Base-by-base conservation (phyloP, 2,329 filamentous ascomycete genomes). In the Neoscytalidium dimidiatum region DNA sequence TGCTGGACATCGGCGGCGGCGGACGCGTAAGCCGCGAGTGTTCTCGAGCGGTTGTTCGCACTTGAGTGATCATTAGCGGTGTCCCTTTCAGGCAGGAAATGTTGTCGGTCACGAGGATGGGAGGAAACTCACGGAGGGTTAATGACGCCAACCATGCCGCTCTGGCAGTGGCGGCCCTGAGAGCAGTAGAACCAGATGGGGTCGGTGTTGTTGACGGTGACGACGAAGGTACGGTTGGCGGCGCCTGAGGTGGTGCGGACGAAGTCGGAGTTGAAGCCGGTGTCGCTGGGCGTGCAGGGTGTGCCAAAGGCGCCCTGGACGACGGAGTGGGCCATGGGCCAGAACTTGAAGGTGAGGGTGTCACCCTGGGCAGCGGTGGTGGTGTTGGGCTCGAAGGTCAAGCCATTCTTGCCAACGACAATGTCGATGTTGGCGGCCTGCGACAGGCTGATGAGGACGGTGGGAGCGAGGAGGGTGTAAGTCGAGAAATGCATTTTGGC, bases 151-250 rank as follows among this genome's bases (percentile, higher is more conserved):
- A 78, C 77, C 77, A 79, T 79, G 58, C 76, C 77, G 43, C 41
- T 63, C 66, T 77, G 73, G 71, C 77, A 79, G 66, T 79, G 77
- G 68, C 68, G 64, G 57, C 68, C 75, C 62, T 76, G 75, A n/a
- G 74, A 71, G 72, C 77, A 79, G 72, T 79, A 79, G 71, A 76
- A 76, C 73, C 75, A 78, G 66, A 78, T 69, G n/a, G 77, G 77
- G 14, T 70, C 67, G 14, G 74, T 75, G 43, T 72, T 74, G 52
- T 78, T 76, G 64, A 79, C 74, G 14, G 70, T 70, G 66, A 74
- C 71, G 51, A 69, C 71, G 69, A 75, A 79, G 6, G 71, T 73
- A 52, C 64, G 69, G 46, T 68, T 65, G 13, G 74, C 69, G 11
- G 70, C 72, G n/a, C 68, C 69, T 11, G 68, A 64, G 29, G 71